Conservation (phyloP, 2,329 filamentous ascomycete genomes). For the Cladophialophora psammophila region DNA sequence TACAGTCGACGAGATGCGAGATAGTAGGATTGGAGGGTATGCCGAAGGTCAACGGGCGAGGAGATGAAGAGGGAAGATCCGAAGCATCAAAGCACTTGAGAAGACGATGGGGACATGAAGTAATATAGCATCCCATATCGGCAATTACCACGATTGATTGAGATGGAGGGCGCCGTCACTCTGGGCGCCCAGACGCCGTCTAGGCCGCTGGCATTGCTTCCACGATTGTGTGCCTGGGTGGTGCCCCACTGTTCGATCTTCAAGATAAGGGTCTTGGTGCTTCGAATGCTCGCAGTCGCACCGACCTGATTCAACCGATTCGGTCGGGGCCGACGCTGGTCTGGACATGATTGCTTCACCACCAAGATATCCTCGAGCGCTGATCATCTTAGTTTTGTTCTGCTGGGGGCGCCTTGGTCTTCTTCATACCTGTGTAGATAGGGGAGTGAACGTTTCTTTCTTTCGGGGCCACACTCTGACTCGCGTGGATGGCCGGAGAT, state of each 20-base stretch:
- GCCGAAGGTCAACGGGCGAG: background rate
- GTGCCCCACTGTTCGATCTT: conserved; percentile 8
- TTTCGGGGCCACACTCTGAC: background rate
- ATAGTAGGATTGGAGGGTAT: background rate
- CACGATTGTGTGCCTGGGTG: background rate
- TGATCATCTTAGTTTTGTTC: background rate
- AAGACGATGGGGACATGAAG: conserved; percentile 5
- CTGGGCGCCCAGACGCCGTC: background rate
- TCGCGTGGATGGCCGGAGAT: background rate
- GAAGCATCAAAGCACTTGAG: background rate
- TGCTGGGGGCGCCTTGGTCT: background rate
- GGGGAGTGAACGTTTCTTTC: background rate
- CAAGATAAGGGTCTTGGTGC: conserved; percentile 19
- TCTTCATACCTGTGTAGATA: background rate
- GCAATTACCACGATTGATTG: background rate
- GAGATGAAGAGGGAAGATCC: background rate
- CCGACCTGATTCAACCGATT: background rate
- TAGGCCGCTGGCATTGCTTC: background rate
- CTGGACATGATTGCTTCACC: background rate
- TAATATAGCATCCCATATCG: conserved; percentile 15
- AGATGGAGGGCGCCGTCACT: conserved; percentile 13
- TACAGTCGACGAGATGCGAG: background rate
- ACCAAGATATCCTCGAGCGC: background rate
- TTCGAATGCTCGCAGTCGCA: background rate
- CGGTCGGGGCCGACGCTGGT: background rate